Base-by-base conservation (phyloP, 352 stramenopile species). In the Phytophthora kernoviae region DNA sequence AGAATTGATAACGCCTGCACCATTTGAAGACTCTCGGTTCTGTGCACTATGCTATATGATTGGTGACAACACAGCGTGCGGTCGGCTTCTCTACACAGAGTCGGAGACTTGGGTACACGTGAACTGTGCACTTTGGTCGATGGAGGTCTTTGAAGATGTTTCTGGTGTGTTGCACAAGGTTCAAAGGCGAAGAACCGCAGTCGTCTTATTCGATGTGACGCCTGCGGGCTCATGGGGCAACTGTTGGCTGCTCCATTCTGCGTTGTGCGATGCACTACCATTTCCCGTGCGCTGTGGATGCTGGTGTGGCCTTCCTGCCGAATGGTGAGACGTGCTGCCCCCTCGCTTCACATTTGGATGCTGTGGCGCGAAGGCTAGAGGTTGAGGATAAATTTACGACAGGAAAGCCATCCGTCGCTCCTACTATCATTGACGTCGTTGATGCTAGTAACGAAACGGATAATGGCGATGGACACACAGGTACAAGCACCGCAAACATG, bases 111-210 rank as follows among this genome's bases (percentile, higher is more conserved):
- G 90, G 88, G 84, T 97, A 5, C 95, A 98, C 67, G 67, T 93
- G 6, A 97, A 96, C 56, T 98, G 95, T 71, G 91, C 87, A 2
- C 50, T 97, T 14, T 98, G 92, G 92, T 98, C 88, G 6, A 91
- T 90, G 32, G 91, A 98, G 69, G 93, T 97, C 20, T 98, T 81
- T 47, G 93, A 97, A 65, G 82, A 87, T 53, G 69, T 65, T 1
- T 68, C 62, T 5, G 84, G 79, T 39, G 82, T 83, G 52, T 73
- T 97, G 8, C 76, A 92, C 46, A 88, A 87, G 37, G 94, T 96
- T 52, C 90, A 94, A 42, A 94, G 54, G 95, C 94, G 0, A 83
- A 91, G 36, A 84, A 87, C 22, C 87, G 94, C 34, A 94, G 92
- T 34, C 82, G 90, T 7, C 84, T 91, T 42, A 77, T 98, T 54